phyloP scores from a whole-genome alignment of 2,329 filamentous ascomycete species.

The Aspergillus japonicus region DNA sequence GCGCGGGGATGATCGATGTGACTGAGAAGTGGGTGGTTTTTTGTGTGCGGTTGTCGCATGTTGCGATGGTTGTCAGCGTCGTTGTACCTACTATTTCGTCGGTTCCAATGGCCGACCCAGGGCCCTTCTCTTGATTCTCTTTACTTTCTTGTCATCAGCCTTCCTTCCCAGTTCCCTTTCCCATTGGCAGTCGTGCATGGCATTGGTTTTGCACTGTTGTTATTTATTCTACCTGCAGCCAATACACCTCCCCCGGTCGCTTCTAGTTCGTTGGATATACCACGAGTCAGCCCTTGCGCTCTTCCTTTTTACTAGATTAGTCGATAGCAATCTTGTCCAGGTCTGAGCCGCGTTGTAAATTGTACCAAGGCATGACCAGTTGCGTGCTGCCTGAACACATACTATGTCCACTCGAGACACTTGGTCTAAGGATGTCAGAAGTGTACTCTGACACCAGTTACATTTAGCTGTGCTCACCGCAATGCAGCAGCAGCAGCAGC shows the following conservation, averaged over 20 bases:
- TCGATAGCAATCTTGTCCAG: too few species aligned
- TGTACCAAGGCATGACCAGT: too few species aligned
- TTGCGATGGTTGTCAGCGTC: not conserved
- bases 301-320: not conserved
- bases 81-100: not conserved
- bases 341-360: too few species aligned
- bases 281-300: not conserved
- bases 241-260: not conserved
- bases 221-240: not conserved
- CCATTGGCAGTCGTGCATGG: not conserved
- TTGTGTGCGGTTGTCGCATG: not conserved
- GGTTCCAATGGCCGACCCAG: not conserved
- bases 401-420: too few species aligned
- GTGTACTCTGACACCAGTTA: too few species aligned
- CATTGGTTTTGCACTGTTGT: not conserved
- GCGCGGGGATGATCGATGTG: not conserved
- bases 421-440: too few species aligned
- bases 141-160: not conserved
- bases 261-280: not conserved
- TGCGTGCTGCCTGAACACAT: not conserved
- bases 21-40: not conserved
- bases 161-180: not conserved
- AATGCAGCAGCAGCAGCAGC: too few species aligned
- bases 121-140: not conserved
- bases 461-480: too few species aligned